Evolutionary conservation across 2,329 filamentous ascomycete species (phyloP).

Genomic region (Pseudogymnoascus sp.): DNA sequence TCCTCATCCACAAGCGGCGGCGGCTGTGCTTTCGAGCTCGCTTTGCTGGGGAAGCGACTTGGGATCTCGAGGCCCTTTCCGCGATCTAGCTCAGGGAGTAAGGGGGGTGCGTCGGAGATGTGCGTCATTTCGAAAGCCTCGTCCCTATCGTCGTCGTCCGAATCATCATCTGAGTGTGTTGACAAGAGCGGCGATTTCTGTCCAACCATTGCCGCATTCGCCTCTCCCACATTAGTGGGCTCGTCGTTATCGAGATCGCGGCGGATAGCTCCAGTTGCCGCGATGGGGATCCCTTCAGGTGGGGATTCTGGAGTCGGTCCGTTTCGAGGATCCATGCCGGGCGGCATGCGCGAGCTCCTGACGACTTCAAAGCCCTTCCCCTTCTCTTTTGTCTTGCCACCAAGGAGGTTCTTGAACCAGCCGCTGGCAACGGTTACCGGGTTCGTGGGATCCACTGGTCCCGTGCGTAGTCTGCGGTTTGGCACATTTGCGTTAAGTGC

Average conservation of each 20-base stretch:
- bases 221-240: constrained; percentile 33
- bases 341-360: constrained; percentile 77
- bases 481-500: constrained; percentile 75
- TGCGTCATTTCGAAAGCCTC: constrained; percentile 35
- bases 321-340: constrained; percentile 52
- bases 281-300: constrained; percentile 56
- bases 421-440: constrained; percentile 82
- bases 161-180: not conserved
- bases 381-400: constrained; percentile 85
- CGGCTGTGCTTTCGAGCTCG: constrained; percentile 35
- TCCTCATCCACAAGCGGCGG: constrained; percentile 71
- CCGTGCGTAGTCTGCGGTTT: constrained; percentile 81
- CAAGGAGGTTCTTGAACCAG: constrained; percentile 76
- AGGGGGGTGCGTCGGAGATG: constrained; percentile 45
- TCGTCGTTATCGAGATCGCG: constrained; percentile 10
- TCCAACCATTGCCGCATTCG: constrained; percentile 10
- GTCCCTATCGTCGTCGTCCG: constrained; percentile 31
- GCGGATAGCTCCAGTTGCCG: constrained; percentile 43
- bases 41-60: constrained; percentile 54
- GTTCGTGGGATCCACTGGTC: constrained; percentile 88
- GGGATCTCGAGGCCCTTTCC: constrained; percentile 39
- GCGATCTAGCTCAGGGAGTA: constrained; percentile 51
- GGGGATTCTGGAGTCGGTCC: constrained; percentile 60
- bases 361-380: constrained; percentile 97
- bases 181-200: not conserved